A percentile compares a stretch with the other conserved stretches of the same genome.
These are phyloP conservation scores for Balakata baccata DNA, from an alignment of 345 rosid species.

Conservation along the genomic window DNA sequence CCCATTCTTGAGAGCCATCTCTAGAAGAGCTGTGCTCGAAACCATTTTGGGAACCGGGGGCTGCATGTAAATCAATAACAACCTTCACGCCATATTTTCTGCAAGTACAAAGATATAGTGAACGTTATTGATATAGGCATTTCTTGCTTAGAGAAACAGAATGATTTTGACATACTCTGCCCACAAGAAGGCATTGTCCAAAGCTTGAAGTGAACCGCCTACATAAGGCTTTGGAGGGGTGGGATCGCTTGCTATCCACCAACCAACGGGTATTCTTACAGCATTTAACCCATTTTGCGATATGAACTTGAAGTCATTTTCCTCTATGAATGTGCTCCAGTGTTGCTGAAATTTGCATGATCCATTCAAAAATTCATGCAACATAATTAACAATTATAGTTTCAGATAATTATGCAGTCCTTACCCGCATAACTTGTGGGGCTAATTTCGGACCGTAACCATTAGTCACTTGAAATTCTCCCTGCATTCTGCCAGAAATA, in stretches of 20 bases:
- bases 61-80: conserved; percentile 58
- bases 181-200: conserved; percentile 64
- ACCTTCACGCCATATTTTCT: conserved; percentile 49
- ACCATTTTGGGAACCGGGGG: conserved; percentile 65
- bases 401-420: not conserved
- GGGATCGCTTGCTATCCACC: conserved; percentile 69
- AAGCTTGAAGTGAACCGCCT: conserved; percentile 50
- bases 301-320: conserved; percentile 57
- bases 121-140: no score
- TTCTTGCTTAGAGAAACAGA: no score
- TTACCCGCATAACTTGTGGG: conserved; percentile 46
- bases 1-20: conserved; percentile 66
- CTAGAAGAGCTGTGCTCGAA: conserved; percentile 49
- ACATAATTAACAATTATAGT: no score
- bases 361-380: no score
- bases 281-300: conserved; percentile 47
- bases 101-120: not conserved
- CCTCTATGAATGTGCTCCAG: conserved; percentile 58
- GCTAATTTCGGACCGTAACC: conserved; percentile 53
- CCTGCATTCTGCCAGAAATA: conserved; percentile 25
- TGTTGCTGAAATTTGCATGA: conserved; percentile 40
- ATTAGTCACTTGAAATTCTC: conserved; percentile 64
- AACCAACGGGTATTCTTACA: conserved; percentile 62
- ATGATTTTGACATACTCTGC: conserved; percentile 36
- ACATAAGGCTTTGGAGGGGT: conserved; percentile 52